Evolutionary conservation across 306 rosid genomes (phyloP), one percentile per base, ranked within the genome.

Genomic region (Arachis stenosperma): DNA sequence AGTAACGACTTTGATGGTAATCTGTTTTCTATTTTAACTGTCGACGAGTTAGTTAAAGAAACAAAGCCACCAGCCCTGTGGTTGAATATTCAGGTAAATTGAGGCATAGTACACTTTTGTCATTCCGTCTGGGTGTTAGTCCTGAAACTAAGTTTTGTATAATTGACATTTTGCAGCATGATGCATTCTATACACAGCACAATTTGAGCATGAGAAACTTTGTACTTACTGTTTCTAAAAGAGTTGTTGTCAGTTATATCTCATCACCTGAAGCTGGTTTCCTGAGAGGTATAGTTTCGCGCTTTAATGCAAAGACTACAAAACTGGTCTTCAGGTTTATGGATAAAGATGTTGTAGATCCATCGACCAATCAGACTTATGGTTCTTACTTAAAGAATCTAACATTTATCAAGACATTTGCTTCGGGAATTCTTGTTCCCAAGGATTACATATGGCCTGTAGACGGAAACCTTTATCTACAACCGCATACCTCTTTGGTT

Each of bases 231-330:
- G 57, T 84, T 69, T 73, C 89, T 39, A 84, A 12, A 80, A 71
- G 52, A 47, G 84, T 85, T 39, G 11, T 9, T 59, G 56, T 89
- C 70, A 80, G 8, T 46, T 86, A 88, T 71, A 85, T 94, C 82
- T 94, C 97, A 78, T 91, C 98, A 12, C 92, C 97, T 14, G 97
- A 94, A 82, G 87, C 84, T 73, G 76, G 62, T 63, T 88, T 94
- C 88, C 81, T 91, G 41, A 89, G 67, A 56, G 54, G 91, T 61
- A 78, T 94, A 33, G 62, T 62, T 14, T 6, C 85, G 56, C 73
- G 73, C 64, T 12, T 94, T 62, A 33, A 33, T 4, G 79, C 84
- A 40, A 86, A 37, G 13, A 72, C 2, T 14, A 93, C 96, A 57
- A 89, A 90, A 80, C 87, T 88, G 78, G 75, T 93, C 65, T 84